A percentile compares a stretch with the other conserved stretches of the same genome.
phyloP scores from a whole-genome alignment of 495 filamentous ascomycete genomes.

The Penicillium longicatenatum region DNA sequence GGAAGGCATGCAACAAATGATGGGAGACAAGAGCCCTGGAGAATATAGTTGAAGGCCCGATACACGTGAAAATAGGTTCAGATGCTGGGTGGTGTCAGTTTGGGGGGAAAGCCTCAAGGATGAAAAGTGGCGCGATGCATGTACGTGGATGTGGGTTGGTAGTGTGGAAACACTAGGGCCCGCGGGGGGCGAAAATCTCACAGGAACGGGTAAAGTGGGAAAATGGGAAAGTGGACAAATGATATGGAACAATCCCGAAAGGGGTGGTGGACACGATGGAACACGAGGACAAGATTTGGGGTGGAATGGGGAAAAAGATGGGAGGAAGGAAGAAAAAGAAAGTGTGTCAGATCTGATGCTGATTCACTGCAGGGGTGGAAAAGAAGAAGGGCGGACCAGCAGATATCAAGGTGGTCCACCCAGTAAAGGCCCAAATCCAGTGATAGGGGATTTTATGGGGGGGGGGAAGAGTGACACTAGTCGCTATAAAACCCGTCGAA shows the following conservation, averaged over 20 bases:
- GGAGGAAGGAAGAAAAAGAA: constrained; percentile 23
- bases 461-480: not conserved
- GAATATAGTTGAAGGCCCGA: not conserved
- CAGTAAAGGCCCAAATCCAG: constrained; percentile 13
- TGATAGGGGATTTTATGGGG: constrained; percentile 6
- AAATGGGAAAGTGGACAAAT: constrained; percentile 9
- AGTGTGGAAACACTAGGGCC: constrained; percentile 20
- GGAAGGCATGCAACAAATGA: constrained; percentile 20
- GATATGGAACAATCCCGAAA: constrained; percentile 1
- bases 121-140: constrained; percentile 29
- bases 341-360: constrained; percentile 33
- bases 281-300: constrained; percentile 4
- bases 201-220: constrained; percentile 22
- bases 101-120: constrained; percentile 6
- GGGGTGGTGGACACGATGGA: constrained; percentile 3
- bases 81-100: constrained; percentile 18
- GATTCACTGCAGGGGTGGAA: constrained; percentile 31
- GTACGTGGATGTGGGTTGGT: constrained; percentile 23
- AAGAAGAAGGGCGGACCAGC: constrained; percentile 10
- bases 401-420: constrained; percentile 28
- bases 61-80: not conserved
- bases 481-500: not conserved
- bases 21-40: not conserved
- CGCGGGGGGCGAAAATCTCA: constrained; percentile 31
- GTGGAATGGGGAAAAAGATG: constrained; percentile 14